These are phyloP conservation scores for Hyaloscypha variabilis DNA, from an alignment of 495 filamentous ascomycete species.

Conservation along the genomic window DNA sequence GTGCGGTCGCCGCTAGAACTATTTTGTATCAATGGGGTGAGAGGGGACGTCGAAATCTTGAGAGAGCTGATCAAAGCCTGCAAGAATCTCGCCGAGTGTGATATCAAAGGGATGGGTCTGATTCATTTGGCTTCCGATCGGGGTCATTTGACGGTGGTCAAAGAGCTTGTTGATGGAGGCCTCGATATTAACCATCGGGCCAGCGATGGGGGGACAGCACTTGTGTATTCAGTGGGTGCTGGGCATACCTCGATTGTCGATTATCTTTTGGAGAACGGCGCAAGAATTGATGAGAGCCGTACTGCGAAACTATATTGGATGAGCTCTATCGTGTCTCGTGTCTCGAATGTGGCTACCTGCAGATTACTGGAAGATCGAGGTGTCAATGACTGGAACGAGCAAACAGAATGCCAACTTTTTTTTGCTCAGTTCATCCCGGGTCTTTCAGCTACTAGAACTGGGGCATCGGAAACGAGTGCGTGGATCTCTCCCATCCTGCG, in stretches of 20 bases:
- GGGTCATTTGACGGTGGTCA: neutral
- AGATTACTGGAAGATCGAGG: neutral
- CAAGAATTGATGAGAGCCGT: neutral
- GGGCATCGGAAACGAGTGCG: neutral
- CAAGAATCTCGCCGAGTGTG: neutral
- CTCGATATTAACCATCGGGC: neutral
- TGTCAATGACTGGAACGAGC: neutral
- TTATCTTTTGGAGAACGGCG: neutral
- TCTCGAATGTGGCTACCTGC: neutral
- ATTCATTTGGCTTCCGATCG: neutral
- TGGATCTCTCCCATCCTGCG: neutral
- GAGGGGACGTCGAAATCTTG: neutral
- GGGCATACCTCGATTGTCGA: conserved; percentile 1
- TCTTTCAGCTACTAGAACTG: neutral
- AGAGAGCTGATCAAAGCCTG: neutral
- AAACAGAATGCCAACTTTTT: neutral
- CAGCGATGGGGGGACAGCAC: neutral
- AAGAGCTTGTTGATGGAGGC: neutral
- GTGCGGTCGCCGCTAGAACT: neutral
- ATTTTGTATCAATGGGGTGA: conserved; percentile 3
- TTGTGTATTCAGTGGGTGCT: neutral
- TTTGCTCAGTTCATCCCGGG: neutral
- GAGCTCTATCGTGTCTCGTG: neutral
- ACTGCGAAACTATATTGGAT: neutral
- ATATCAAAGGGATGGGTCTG: neutral